phyloP scores from a whole-genome alignment of 148 eudicot species.

The Vaccinium macrocarpon region DNA sequence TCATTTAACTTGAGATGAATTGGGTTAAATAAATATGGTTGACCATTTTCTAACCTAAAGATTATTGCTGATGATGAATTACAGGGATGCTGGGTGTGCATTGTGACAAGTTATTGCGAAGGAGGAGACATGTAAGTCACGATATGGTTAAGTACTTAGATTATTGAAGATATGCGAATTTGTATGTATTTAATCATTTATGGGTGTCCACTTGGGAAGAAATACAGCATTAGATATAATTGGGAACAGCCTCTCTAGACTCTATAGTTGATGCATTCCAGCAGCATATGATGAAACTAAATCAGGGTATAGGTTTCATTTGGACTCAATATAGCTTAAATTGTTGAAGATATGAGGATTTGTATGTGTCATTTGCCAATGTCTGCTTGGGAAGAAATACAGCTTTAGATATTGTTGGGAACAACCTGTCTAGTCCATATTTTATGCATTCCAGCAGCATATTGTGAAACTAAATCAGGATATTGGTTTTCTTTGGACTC shows the following conservation, averaged over 20 bases:
- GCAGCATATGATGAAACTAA: neutral
- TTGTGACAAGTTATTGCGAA: slow-evolving; percentile 71
- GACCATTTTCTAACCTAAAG: neutral
- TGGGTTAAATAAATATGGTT: neutral
- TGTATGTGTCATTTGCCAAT: neutral
- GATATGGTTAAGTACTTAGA: neutral
- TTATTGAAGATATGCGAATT: neutral
- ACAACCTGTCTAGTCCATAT: neutral
- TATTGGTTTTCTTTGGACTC: neutral
- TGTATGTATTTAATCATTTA: neutral
- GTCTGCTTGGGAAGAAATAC: neutral
- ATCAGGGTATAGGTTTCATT: neutral
- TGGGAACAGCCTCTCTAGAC: neutral
- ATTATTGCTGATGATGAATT: slow-evolving; percentile 1
- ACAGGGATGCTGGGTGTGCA: slow-evolving; percentile 68
- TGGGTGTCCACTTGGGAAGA: neutral
- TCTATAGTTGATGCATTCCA: neutral
- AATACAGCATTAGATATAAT: neutral
- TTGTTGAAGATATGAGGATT: neutral
- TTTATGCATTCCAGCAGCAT: neutral
- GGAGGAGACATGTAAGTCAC: slow-evolving; percentile 94
- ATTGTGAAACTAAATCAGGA: neutral
- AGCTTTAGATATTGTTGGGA: neutral
- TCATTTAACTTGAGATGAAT: slow-evolving; percentile 3
- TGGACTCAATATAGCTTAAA: neutral